These are phyloP conservation scores for Ophiocordyceps camponoti-saundersi DNA, from an alignment of 2,329 filamentous ascomycete species.

Conservation along the genomic window DNA sequence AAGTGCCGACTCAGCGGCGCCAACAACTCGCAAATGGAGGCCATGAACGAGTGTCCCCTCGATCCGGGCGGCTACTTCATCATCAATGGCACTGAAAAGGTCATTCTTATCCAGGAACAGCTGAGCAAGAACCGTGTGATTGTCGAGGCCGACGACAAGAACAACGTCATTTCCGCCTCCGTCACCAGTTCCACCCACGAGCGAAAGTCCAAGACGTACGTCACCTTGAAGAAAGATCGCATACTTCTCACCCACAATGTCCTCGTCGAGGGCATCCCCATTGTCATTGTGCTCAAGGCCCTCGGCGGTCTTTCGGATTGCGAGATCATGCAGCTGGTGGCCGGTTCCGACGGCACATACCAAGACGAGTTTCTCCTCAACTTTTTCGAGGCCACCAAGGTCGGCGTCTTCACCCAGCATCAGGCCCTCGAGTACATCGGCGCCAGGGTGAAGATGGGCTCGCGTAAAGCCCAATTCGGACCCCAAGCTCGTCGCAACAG, in stretches of 20 bases:
- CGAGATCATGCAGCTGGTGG: slow-evolving; percentile 83
- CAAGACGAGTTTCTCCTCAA: slow-evolving; percentile 93
- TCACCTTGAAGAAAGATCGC: slow-evolving; percentile 82
- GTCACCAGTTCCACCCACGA: slow-evolving; percentile 97
- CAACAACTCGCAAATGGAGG: slow-evolving; percentile 73
- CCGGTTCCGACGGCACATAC: slow-evolving; percentile 72
- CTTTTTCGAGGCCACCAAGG: slow-evolving; percentile 78
- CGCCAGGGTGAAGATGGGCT: slow-evolving; percentile 71
- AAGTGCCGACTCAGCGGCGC: slow-evolving; percentile 78
- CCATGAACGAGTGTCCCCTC: slow-evolving; percentile 86
- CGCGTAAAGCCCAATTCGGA: slow-evolving; percentile 38
- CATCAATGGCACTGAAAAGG: slow-evolving; percentile 93
- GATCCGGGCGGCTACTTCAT: slow-evolving; percentile 98
- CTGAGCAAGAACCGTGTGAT: slow-evolving; percentile 98
- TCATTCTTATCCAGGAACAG: slow-evolving; percentile 96
- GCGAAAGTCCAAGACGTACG: slow-evolving; percentile 93
- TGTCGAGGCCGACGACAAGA: slow-evolving; percentile 83
- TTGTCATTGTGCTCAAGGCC: slow-evolving; percentile 83
- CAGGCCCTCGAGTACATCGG: slow-evolving; percentile 92
- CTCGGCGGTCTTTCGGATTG: slow-evolving; percentile 88
- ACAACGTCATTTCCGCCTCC: slow-evolving; percentile 84
- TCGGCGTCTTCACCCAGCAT: slow-evolving; percentile 79
- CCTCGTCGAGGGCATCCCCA: slow-evolving; percentile 81
- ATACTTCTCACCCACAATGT: slow-evolving; percentile 88
- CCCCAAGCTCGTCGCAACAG: slow-evolving; percentile 54